Evolutionary conservation across 2,329 filamentous ascomycete species (phyloP), one percentile per base, ranked within the genome.

Genomic region (Allantophomopsis cytisporea): DNA sequence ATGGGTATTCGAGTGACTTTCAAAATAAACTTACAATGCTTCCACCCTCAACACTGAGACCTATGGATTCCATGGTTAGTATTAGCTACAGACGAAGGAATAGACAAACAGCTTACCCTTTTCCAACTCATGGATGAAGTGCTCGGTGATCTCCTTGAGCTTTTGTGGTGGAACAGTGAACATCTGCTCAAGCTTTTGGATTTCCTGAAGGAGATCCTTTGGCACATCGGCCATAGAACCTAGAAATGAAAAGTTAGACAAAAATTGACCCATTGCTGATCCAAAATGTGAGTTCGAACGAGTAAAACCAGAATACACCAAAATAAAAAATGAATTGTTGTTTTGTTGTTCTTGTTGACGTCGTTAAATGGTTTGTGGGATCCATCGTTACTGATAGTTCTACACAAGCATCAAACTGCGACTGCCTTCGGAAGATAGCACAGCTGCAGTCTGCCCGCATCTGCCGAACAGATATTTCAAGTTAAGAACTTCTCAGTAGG

Each of bases 201-300:
- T 88, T 64, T 95, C 82, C 39, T 71, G 60, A 46, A 85, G 66
- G 48, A 95, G 73, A 61, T 86, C 79, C 65, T 86, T 83, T 47
- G 89, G 88, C 61, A 94, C 73, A 66, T 95, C 86, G 60, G 80
- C 78, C 76, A 91, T 85, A 47, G 88, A 94, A 58, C 86, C 87
- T 94, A 49, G 39, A 8, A 33, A 36, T 32, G 14, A 7, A 34
- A 15, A 8, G 31, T 34, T 34, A 34, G 31, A 21, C 39, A 39
- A 54, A 37, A 54, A 49, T 18, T 31, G 21, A 38, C 15, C 17
- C 16, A 38, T 14, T 8, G 15, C 6, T 28, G 11, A 37, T 23
- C 18, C 18, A 37, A 37, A 4, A 36, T 36, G 7, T 15, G 32
- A 15, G 6, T 7, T 34, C 11, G 23, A 28, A 28, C 5, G 11